Conservation (phyloP, 768 basidiomycete genomes). For the Lactifluus subvellereus region DNA sequence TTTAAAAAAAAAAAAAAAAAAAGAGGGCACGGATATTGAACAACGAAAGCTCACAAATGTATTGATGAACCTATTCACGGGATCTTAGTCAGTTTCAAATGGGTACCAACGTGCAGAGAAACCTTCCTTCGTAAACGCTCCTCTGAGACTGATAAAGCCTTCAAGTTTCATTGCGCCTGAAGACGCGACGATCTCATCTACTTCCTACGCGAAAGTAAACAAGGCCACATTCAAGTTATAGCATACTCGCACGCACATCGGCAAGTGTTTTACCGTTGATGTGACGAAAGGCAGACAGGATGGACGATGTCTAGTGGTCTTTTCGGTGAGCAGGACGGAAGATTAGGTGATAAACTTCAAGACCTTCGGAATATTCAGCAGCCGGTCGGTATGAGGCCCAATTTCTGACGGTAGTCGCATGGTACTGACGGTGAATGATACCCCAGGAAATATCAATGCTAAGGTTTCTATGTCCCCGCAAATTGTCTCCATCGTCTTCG, state of each 20-base stretch:
- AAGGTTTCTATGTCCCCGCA: slow-evolving; percentile 67
- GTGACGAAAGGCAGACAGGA: slow-evolving; percentile 61
- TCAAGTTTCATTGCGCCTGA: slow-evolving; percentile 51
- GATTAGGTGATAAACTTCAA: not conserved
- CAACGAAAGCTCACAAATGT: slow-evolving; percentile 57
- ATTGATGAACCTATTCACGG: slow-evolving; percentile 65
- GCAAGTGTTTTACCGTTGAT: slow-evolving; percentile 67
- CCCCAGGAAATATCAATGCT: slow-evolving; percentile 65
- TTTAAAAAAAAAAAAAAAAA: not conserved
- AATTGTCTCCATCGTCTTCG: slow-evolving; percentile 58
- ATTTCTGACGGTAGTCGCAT: slow-evolving; percentile 36
- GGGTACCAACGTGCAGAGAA: slow-evolving; percentile 14
- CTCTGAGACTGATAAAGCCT: slow-evolving; percentile 83
- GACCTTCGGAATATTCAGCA: slow-evolving; percentile 66
- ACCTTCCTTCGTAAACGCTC: slow-evolving; percentile 64
- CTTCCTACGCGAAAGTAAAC: slow-evolving; percentile 42
- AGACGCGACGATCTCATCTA: slow-evolving; percentile 53
- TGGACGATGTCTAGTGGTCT: slow-evolving; percentile 51
- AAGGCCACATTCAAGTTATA: not conserved
- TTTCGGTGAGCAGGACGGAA: not conserved
- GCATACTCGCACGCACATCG: slow-evolving; percentile 45
- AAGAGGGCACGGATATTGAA: slow-evolving; percentile 10
- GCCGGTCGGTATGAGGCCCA: slow-evolving; percentile 37
- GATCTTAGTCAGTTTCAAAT: slow-evolving; percentile 23
- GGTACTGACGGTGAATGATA: slow-evolving; percentile 65